Conservation (phyloP, 1,284 basidiomycete genomes). For the Porodaedalea pini region DNA sequence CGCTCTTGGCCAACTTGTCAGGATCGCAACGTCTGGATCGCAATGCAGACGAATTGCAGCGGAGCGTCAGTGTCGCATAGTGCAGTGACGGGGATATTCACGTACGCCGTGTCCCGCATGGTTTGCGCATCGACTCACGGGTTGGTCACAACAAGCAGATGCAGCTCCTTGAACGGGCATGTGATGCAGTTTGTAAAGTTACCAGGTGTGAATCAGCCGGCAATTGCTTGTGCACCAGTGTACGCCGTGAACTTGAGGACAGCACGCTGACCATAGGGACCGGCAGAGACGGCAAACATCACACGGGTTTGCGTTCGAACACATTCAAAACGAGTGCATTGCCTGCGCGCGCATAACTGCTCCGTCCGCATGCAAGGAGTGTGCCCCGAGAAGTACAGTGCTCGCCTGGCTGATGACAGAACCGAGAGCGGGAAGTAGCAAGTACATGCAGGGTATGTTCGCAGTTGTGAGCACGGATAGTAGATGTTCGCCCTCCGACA, state of each 20-base stretch:
- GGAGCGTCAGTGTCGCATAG: constrained; percentile 98
- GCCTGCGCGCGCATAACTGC: too few species aligned
- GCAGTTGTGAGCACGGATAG: too few species aligned
- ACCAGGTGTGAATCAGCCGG: constrained; percentile 98
- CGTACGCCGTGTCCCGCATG: constrained; percentile 98
- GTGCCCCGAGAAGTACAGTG: too few species aligned
- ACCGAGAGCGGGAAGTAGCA: too few species aligned
- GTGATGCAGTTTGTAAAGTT: constrained; percentile 99
- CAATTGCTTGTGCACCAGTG: constrained; percentile 98
- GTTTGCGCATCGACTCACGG: constrained; percentile 99
- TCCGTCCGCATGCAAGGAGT: too few species aligned
- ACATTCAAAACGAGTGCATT: too few species aligned
- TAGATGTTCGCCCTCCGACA: too few species aligned
- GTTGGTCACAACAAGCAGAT: constrained; percentile 97
- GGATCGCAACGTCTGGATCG: constrained; percentile 96
- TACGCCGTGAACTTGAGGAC: constrained; percentile 98
- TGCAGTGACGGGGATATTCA: constrained; percentile 99
- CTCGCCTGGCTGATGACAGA: too few species aligned
- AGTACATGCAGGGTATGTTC: too few species aligned
- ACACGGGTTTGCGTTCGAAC: too few species aligned
- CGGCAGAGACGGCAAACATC: constrained; percentile 96
- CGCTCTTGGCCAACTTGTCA: too few species aligned
- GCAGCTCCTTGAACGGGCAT: constrained; percentile 99
- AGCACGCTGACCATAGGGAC: constrained; percentile 98
- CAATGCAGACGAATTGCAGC: constrained; percentile 96